Base-by-base conservation (phyloP, 2,329 filamentous ascomycete genomes). In the Trichoderma asperellum region DNA sequence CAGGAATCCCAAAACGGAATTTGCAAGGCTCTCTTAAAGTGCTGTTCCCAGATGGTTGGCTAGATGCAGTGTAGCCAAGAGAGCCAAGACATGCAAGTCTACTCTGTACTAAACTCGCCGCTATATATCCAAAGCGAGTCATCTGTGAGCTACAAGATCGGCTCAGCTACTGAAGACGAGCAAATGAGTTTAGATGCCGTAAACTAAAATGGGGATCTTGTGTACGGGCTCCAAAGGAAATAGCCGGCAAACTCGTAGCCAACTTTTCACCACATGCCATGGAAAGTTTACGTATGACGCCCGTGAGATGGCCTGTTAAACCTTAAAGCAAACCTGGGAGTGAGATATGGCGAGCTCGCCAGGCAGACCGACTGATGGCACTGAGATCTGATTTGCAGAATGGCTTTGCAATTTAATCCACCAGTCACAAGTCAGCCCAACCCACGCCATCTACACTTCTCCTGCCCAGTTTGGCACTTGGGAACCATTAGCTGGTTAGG, bases 321-420 rank as follows among this genome's bases (percentile, higher is more conserved):
- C 27, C 37, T 58, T 49, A 55, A 35, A n/a, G 24, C 14, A 35
- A 2, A 49, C n/a, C n/a, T 43, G 40, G 40, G 14, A 66, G 35
- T 43, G n/a, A 55, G 49, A 27, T 55, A 29, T 49, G 47, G 11
- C 21, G 24, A 24, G 12, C 5, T 57, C 29, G 12, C 29, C 34
- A 24, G 10, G 24, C 57, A 27, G 27, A 16, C 35, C 16, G 6
- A 43, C 21, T 52, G 6, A 29, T 34, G 2, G n/a, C 32, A 64
- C 27, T 58, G 18, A 52, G 55, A 59, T 59, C 64, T 67, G 55
- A 14, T 37, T 69, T 34, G 43, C 24, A 24, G 10, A 27, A 60
- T 53, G 27, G 24, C 40, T 24, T 40, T 63, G 24, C 34, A 34
- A 68, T n/a, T 68, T 64, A 68, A 68, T 70, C 69, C 69, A 61